These are phyloP conservation scores for Leishmania guyanensis DNA, from an alignment of 208 protist genomes.

Conservation along the genomic window DNA sequence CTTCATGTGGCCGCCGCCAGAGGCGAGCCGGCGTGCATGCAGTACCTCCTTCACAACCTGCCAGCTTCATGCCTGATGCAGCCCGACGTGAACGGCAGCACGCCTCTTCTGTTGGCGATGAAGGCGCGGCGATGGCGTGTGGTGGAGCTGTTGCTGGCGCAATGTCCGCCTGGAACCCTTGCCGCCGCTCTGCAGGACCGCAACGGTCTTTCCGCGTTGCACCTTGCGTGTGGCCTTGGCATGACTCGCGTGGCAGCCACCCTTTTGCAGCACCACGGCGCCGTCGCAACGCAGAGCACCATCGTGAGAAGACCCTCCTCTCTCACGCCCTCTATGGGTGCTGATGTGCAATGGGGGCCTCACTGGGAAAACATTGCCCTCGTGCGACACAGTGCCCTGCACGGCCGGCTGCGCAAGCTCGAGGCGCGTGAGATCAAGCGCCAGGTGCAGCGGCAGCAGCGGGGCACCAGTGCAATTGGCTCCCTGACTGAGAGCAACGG, in stretches of 20 bases:
- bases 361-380: constrained; percentile 37
- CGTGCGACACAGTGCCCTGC: constrained; percentile 23
- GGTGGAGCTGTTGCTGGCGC: constrained; percentile 59
- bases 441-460: constrained; percentile 17
- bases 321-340: neutral
- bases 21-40: constrained; percentile 46
- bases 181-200: constrained; percentile 47
- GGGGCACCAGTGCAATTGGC: neutral
- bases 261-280: constrained; percentile 61
- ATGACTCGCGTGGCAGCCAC: constrained; percentile 40
- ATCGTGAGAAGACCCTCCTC: neutral
- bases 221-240: constrained; percentile 57
- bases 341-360: constrained; percentile 22
- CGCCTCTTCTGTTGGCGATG: constrained; percentile 69
- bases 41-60: constrained; percentile 45
- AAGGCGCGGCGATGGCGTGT: constrained; percentile 38
- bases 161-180: constrained; percentile 40
- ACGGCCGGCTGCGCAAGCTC: constrained; percentile 17
- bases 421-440: constrained; percentile 20
- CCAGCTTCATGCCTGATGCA: constrained; percentile 35
- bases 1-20: constrained; percentile 67
- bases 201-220: constrained; percentile 57
- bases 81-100: constrained; percentile 64
- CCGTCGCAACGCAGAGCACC: constrained; percentile 32
- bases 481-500: neutral